phyloP scores from a whole-genome alignment of 1,284 basidiomycete genomes.

The Exobasidium cylindrosporum region DNA sequence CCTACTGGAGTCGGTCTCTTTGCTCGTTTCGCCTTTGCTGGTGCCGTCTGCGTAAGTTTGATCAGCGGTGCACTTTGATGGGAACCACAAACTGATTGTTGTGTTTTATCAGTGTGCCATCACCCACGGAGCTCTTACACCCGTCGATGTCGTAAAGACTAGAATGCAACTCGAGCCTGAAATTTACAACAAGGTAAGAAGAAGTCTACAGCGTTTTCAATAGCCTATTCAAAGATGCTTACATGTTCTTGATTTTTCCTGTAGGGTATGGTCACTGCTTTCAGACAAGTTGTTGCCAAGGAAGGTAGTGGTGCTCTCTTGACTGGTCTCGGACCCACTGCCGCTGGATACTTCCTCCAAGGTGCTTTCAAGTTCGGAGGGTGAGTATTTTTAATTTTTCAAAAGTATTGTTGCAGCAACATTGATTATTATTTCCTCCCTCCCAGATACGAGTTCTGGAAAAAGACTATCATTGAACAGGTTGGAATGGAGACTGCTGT shows the following conservation, averaged over 20 bases:
- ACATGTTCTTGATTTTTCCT: background rate
- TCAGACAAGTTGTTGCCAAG: constrained; percentile 51
- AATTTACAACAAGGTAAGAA: constrained; percentile 61
- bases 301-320: constrained; percentile 54
- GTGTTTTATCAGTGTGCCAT: constrained; percentile 69
- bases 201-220: background rate
- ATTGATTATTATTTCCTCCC: background rate
- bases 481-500: constrained; percentile 51
- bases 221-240: too few relatives aligned
- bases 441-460: constrained; percentile 53
- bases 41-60: constrained; percentile 69
- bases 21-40: constrained; percentile 68
- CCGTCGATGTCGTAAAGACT: constrained; percentile 66
- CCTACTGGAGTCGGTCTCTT: constrained; percentile 55
- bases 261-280: constrained; percentile 50
- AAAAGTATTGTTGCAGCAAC: background rate
- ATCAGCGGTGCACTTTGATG: too few relatives aligned
- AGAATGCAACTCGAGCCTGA: constrained; percentile 83
- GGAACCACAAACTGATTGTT: too few relatives aligned
- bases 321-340: constrained; percentile 53
- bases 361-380: constrained; percentile 55
- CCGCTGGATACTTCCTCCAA: constrained; percentile 55
- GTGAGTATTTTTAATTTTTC: constrained; percentile 7
- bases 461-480: constrained; percentile 52
- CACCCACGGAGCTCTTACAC: constrained; percentile 70